A percentile compares a stretch with the other conserved stretches of the same genome.
Conservation (phyloP, 2,329 filamentous ascomycete genomes). For the Fusarium verticillioides region DNA sequence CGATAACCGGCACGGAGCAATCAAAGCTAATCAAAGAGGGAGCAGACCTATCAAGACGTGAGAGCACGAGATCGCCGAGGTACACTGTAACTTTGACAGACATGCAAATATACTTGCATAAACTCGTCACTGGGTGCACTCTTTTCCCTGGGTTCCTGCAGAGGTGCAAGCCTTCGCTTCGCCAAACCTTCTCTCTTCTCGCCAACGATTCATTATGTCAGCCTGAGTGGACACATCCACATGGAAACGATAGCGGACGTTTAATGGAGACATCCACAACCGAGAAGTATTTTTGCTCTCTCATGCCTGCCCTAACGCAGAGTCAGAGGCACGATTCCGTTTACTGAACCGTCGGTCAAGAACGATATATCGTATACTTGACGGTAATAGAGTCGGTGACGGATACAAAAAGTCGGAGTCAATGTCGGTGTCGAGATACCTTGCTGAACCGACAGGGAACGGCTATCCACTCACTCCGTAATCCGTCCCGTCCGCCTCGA, state of each 20-base stretch:
- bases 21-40: background rate
- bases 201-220: constrained; percentile 25
- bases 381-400: constrained; percentile 42
- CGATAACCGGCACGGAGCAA: constrained; percentile 21
- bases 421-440: constrained; percentile 43
- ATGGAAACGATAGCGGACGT: constrained; percentile 14
- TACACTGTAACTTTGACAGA: constrained; percentile 22
- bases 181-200: constrained; percentile 31
- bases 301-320: constrained; percentile 38
- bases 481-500: constrained; percentile 36
- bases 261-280: constrained; percentile 17
- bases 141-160: constrained; percentile 32
- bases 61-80: constrained; percentile 12
- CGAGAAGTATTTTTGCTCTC: constrained; percentile 28
- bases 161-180: constrained; percentile 31
- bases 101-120: constrained; percentile 26
- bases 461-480: constrained; percentile 37
- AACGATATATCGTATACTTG: constrained; percentile 26
- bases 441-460: constrained; percentile 32
- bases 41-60: background rate
- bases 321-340: constrained; percentile 32
- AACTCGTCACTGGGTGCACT: constrained; percentile 10
- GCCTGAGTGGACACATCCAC: constrained; percentile 14
- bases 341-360: constrained; percentile 41
- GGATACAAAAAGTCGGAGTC: constrained; percentile 38